A percentile compares a stretch with the other conserved stretches of the same genome.
phyloP scores from a whole-genome alignment of 331 rosid genomes.

The Prunus yedoensis region DNA sequence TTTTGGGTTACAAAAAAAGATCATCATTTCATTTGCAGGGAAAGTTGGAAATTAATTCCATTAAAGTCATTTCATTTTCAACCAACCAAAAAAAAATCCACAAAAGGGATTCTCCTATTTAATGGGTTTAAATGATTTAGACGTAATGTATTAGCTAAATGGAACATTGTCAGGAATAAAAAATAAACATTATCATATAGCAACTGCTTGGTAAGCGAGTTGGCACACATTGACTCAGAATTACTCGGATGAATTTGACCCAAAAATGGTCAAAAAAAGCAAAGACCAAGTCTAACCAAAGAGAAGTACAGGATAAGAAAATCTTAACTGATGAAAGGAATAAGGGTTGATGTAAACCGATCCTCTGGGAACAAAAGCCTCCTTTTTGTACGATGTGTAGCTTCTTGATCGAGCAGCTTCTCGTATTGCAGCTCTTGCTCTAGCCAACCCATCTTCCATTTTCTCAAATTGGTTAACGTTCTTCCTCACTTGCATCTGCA shows the following conservation, averaged over 20 bases:
- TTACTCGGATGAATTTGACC: not conserved
- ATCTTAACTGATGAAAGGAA: conserved; percentile 57
- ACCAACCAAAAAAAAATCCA: too few species aligned
- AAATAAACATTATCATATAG: conserved; percentile 4
- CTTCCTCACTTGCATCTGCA: not conserved
- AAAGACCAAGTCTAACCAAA: not conserved
- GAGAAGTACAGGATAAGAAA: not conserved
- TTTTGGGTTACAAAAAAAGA: too few species aligned
- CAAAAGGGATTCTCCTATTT: too few species aligned
- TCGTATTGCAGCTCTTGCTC: conserved; percentile 48
- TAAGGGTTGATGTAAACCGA: conserved; percentile 52
- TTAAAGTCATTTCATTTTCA: too few species aligned
- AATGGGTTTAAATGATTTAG: too few species aligned
- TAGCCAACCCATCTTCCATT: conserved; percentile 44
- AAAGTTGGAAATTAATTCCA: too few species aligned
- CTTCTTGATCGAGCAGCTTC: conserved; percentile 39
- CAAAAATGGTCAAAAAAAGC: not conserved
- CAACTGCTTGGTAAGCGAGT: not conserved
- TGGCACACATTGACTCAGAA: not conserved
- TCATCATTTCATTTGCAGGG: too few species aligned
- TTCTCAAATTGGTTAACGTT: conserved; percentile 15
- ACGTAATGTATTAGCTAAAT: too few species aligned
- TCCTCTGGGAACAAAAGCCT: conserved; percentile 47
- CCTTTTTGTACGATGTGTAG: conserved; percentile 26
- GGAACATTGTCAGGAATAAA: not conserved